Conservation (phyloP, 164 flowering plant genomes). For the Akebia trifoliata region DNA sequence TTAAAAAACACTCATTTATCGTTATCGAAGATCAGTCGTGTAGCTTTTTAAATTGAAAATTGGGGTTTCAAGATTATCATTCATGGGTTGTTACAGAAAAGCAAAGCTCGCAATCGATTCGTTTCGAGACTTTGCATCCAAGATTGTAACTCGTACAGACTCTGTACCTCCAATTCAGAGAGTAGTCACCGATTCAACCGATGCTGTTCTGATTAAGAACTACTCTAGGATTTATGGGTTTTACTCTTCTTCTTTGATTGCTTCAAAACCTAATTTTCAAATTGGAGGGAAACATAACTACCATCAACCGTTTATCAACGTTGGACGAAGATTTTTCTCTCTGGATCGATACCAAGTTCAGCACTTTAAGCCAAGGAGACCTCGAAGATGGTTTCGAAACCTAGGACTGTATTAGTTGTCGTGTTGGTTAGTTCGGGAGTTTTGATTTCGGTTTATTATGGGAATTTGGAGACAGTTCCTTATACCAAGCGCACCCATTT, state of each 20-base stretch:
- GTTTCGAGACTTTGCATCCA: conserved; percentile 13
- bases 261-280: conserved; percentile 15
- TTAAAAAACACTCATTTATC: too few relatives aligned
- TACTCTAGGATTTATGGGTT: conserved; percentile 23
- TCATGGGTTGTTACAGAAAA: conserved; percentile 20
- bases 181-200: conserved; percentile 4
- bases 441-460: conserved; percentile 52
- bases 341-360: conserved; percentile 55
- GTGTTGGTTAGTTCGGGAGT: conserved; percentile 57
- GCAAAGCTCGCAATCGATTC: conserved; percentile 17
- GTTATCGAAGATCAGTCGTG: too few relatives aligned
- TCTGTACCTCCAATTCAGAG: conserved; percentile 13
- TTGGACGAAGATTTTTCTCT: conserved; percentile 44
- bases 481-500: conserved; percentile 81
- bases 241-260: conserved; percentile 17
- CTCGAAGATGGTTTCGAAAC: conserved; percentile 64
- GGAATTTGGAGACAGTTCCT: conserved; percentile 77
- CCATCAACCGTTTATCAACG: conserved; percentile 1
- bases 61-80: conserved; percentile 10
- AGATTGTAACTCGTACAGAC: background rate
- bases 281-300: background rate
- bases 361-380: conserved; percentile 69
- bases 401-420: conserved; percentile 40
- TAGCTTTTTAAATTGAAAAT: background rate
- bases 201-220: background rate